Conservation (phyloP, 331 rosid genomes). For the Rhamnella rubrinervis region DNA sequence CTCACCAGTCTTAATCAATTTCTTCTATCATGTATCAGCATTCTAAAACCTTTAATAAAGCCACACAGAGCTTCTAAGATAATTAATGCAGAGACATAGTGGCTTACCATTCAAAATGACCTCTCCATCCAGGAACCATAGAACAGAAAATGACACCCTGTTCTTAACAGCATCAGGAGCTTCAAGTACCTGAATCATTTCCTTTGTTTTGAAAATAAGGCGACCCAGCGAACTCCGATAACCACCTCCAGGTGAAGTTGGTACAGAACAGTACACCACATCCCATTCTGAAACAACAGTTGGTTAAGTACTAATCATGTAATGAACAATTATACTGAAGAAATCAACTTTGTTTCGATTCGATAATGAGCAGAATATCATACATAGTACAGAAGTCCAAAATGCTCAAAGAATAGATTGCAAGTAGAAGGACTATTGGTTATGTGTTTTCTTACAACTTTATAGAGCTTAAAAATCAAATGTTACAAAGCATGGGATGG, state of each 20-base stretch:
- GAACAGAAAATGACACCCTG: constrained; percentile 59
- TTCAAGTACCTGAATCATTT: constrained; percentile 83
- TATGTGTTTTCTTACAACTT: not conserved
- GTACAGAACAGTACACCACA: constrained; percentile 76
- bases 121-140: constrained; percentile 80
- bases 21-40: no score
- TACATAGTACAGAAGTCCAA: not conserved
- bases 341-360: not conserved
- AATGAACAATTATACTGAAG: not conserved
- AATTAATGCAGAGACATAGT: not conserved
- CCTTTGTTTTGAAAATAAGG: constrained; percentile 70
- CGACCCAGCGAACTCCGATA: constrained; percentile 83
- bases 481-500: not conserved
- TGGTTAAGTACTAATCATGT: not conserved
- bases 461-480: not conserved
- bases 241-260: constrained; percentile 97
- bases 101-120: constrained; percentile 54
- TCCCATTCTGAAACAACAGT: constrained; percentile 71
- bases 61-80: not conserved
- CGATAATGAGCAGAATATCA: not conserved
- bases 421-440: not conserved
- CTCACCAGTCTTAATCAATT: no score
- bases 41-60: no score
- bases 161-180: constrained; percentile 85
- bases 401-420: not conserved